A percentile compares a stretch with the other conserved stretches of the same genome.
Conservation (phyloP, 768 basidiomycete genomes). For the Fomitopsis pulvina region DNA sequence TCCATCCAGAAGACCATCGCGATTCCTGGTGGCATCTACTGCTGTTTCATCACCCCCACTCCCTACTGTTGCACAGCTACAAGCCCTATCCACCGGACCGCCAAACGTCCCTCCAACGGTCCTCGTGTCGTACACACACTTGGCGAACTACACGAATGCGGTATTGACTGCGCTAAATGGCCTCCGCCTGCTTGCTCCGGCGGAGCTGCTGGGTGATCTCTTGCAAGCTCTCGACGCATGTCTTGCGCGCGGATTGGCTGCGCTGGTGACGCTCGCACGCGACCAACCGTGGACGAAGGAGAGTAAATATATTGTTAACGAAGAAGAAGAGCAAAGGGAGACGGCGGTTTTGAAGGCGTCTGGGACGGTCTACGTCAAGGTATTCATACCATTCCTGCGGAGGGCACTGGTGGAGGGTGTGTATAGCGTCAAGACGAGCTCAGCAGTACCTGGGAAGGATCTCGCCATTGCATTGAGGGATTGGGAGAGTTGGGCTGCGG, state of each 20-base stretch:
- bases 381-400: slow-evolving; percentile 66
- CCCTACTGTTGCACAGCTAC: slow-evolving; percentile 13
- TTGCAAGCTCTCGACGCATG: slow-evolving; percentile 42
- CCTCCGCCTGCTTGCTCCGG: slow-evolving; percentile 74
- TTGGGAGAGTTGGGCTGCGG: background rate
- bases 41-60: slow-evolving; percentile 7
- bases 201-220: slow-evolving; percentile 47
- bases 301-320: slow-evolving; percentile 25
- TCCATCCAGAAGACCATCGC: slow-evolving; percentile 11
- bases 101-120: slow-evolving; percentile 66
- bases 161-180: slow-evolving; percentile 71
- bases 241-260: slow-evolving; percentile 39
- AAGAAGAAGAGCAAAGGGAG: slow-evolving; percentile 25
- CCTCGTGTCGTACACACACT: slow-evolving; percentile 66
- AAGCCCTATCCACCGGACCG: slow-evolving; percentile 11
- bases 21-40: slow-evolving; percentile 7
- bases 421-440: slow-evolving; percentile 36
- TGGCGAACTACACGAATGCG: slow-evolving; percentile 67
- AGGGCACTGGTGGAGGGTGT: slow-evolving; percentile 72
- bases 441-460: background rate
- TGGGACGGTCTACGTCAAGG: slow-evolving; percentile 50
- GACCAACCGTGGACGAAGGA: slow-evolving; percentile 9
- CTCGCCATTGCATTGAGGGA: background rate
- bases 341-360: slow-evolving; percentile 36
- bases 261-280: slow-evolving; percentile 39